A percentile compares a stretch with the other conserved stretches of the same genome.
phyloP scores from a whole-genome alignment of 352 stramenopile genomes.

The Detonula confervacea region DNA sequence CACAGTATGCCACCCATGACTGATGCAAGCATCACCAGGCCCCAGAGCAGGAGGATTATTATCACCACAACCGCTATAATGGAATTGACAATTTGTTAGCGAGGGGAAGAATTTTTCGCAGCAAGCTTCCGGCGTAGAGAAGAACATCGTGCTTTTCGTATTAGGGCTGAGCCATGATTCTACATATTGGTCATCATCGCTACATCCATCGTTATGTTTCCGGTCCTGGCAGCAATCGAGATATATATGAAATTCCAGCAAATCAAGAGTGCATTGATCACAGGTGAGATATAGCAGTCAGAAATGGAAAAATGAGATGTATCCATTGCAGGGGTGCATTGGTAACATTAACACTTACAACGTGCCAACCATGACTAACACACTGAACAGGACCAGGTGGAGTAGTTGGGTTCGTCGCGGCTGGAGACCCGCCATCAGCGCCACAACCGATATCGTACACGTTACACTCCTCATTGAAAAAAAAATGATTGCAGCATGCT shows the following conservation, averaged over 20 bases:
- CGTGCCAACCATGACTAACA: neutral
- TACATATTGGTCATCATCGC: neutral
- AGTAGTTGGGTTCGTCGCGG: neutral
- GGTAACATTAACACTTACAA: neutral
- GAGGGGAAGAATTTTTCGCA: slow-evolving; percentile 9
- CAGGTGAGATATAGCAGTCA: neutral
- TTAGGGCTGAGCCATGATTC: neutral
- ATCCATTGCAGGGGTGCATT: too few species aligned
- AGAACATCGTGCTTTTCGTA: neutral
- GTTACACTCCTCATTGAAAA: neutral
- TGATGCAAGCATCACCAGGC: too few species aligned
- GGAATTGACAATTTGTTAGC: too few species aligned
- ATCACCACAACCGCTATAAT: too few species aligned
- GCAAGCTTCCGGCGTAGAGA: neutral
- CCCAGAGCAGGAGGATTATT: too few species aligned
- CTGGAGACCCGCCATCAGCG: neutral
- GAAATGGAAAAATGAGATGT: neutral
- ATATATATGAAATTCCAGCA: too few species aligned
- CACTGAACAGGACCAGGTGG: neutral
- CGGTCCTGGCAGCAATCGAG: neutral
- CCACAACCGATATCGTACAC: neutral
- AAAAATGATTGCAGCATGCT: neutral
- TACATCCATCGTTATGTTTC: neutral
- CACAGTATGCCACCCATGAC: neutral
- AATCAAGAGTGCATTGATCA: too few species aligned